Percentiles rank a stretch among this genome's conserved stretches.
phyloP scores from a whole-genome alignment of 1,139 yeast species.

The Kodamaea alishanica region DNA sequence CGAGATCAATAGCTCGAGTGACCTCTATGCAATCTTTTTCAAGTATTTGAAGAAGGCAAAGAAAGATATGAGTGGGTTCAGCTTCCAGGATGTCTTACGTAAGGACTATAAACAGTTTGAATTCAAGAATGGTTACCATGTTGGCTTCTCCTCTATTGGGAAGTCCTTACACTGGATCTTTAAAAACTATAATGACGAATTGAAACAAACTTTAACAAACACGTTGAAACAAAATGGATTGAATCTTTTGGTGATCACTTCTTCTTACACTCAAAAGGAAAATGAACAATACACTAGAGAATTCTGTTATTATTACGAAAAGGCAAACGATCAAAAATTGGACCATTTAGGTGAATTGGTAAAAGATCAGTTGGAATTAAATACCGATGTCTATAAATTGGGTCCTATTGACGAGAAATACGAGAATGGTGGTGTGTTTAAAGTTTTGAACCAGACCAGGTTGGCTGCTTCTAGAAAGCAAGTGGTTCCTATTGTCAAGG shows the following conservation, averaged over 20 bases:
- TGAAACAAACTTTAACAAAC: conserved; percentile 31
- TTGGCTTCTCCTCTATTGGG: conserved; percentile 79
- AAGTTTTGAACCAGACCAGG: conserved; percentile 50
- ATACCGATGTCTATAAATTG: conserved; percentile 12
- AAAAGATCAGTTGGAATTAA: conserved; percentile 14
- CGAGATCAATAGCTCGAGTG: background rate
- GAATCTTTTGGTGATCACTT: conserved; percentile 58
- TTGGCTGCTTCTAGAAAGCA: conserved; percentile 73
- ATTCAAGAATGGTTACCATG: conserved; percentile 33
- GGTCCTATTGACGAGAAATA: conserved; percentile 7
- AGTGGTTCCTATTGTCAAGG: conserved; percentile 65
- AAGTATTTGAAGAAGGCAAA: conserved; percentile 51
- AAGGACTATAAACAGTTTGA: conserved; percentile 83
- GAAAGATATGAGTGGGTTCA: conserved; percentile 58
- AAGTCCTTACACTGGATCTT: conserved; percentile 60
- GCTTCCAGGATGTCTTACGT: conserved; percentile 56
- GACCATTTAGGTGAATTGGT: conserved; percentile 25
- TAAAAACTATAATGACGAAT: conserved; percentile 23
- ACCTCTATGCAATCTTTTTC: conserved; percentile 23
- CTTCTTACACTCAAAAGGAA: conserved; percentile 49
- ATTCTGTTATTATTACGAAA: conserved; percentile 39
- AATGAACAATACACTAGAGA: conserved; percentile 53
- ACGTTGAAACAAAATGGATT: conserved; percentile 39
- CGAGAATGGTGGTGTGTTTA: conserved; percentile 13
- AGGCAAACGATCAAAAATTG: conserved; percentile 15